Base-by-base conservation (phyloP, 2,329 filamentous ascomycete species). In the Colletotrichum viniferum region DNA sequence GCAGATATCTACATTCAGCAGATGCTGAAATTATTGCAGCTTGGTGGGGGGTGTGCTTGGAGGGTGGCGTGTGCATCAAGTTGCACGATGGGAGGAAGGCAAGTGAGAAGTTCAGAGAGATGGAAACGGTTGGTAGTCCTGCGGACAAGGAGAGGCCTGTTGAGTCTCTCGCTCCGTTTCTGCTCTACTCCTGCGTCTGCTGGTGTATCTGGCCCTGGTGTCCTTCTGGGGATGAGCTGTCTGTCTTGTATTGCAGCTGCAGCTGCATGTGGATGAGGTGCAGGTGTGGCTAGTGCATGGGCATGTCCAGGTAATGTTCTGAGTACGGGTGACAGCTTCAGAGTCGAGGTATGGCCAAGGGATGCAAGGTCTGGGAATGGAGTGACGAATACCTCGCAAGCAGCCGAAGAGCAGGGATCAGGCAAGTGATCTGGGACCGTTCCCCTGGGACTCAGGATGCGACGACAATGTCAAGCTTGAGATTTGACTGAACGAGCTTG, bases 1-100 rank as follows among this genome's bases (percentile, higher is more conserved):
- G 28, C 48, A 63, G 70, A 65, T 73, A 76, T 73, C 73, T 76
- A 63, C 73, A 69, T 73, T 76, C 70, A 73, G 63, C 52, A 68
- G 43, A 64, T 73, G 43, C 32, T 28, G 58, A 64, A 34, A 48
- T 60, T 26, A 55, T 48, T 38, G 36, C 28, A 16, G 64, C 21
- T 36, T 48, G 56, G 55, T 38, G 43, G 43, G 24, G 28, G 24
- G 32, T 36, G 36, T 73, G 32, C 28, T 38, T 60, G 26, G 28
- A 58, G 56, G 69, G 58, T 60, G 63, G 69, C 38, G 69, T 73
- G 58, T 73, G 63, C 64, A 69, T 73, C 21, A 63, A 43, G 38
- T 52, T n/a, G 61, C 26, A 71, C 56, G 63, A n/a, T n/a, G n/a
- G n/a, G n/a, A 36, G 30, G 58, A 66, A 28, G 18, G 14, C 7